These are phyloP conservation scores for Carex arenaria DNA, from an alignment of 202 grass and related monocot species.

Conservation along the genomic window DNA sequence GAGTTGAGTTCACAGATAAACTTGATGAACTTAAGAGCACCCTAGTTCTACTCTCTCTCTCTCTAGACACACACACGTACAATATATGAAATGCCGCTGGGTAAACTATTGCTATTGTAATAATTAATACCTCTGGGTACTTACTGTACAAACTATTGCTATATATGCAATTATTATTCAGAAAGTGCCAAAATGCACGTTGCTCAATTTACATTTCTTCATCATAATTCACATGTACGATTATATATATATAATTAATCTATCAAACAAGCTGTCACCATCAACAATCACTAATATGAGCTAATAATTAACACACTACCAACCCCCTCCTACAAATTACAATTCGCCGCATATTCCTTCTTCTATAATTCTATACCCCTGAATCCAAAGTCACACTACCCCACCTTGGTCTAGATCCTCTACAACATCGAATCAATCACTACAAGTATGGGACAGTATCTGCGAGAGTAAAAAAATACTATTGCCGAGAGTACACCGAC, in stretches of 20 bases:
- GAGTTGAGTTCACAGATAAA: too few species aligned
- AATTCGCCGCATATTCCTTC: slow-evolving; percentile 17
- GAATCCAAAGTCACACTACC: neutral
- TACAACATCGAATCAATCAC: too few species aligned
- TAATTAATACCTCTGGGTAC: neutral
- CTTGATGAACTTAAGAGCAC: too few species aligned
- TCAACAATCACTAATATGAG: neutral
- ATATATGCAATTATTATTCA: neutral
- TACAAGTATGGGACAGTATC: too few species aligned
- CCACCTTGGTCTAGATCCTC: neutral
- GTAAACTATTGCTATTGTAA: too few species aligned
- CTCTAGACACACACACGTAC: too few species aligned
- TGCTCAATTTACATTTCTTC: neutral
- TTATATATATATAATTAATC: neutral
- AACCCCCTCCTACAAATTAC: neutral
- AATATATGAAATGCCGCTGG: too few species aligned
- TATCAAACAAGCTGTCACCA: neutral
- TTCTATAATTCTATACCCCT: neutral
- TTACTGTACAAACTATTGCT: neutral
- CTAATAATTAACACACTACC: neutral
- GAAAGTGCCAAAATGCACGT: slow-evolving; percentile 2
- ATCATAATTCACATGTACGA: slow-evolving; percentile 4
- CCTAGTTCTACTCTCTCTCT: too few species aligned
- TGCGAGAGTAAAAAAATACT: too few species aligned
- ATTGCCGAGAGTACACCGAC: too few species aligned